phyloP scores from a whole-genome alignment of 2,329 filamentous ascomycete species.

The Didymella pinodella region DNA sequence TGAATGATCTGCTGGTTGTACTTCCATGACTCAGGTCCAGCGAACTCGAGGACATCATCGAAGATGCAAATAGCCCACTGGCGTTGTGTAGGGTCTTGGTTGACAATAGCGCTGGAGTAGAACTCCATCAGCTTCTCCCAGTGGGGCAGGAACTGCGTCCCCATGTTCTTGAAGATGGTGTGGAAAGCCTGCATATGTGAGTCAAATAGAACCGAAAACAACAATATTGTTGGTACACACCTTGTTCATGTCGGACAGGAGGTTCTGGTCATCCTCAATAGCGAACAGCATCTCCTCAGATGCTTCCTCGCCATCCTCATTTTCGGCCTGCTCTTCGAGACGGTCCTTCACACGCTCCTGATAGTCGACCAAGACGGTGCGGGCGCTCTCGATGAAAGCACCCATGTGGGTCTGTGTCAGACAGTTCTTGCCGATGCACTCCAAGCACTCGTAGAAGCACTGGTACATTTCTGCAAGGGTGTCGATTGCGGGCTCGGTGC shows the following conservation, averaged over 20 bases:
- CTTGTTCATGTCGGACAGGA: conserved; percentile 99
- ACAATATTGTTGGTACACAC: not conserved
- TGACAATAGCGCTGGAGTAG: conserved; percentile 85
- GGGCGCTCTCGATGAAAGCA: conserved; percentile 85
- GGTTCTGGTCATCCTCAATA: conserved; percentile 95
- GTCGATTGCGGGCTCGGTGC: conserved; percentile 92
- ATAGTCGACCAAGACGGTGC: conserved; percentile 90
- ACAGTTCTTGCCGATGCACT: conserved; percentile 87
- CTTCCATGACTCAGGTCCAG: conserved; percentile 83
- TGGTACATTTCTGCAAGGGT: conserved; percentile 99
- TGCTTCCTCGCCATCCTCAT: conserved; percentile 89
- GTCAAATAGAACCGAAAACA: conserved; percentile 94
- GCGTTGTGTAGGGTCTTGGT: conserved; percentile 84
- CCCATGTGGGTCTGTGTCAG: conserved; percentile 81
- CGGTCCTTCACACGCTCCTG: conserved; percentile 84
- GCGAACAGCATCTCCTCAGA: conserved; percentile 87
- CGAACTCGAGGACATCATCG: conserved; percentile 98
- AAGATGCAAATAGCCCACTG: conserved; percentile 99
- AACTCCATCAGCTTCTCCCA: conserved; percentile 88
- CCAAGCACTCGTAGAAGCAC: conserved; percentile 98
- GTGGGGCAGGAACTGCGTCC: conserved; percentile 79
- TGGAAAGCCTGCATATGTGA: conserved; percentile 99
- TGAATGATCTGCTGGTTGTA: conserved; percentile 88
- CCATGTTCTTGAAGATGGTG: conserved; percentile 97
- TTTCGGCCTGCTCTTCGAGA: conserved; percentile 81